Conservation (phyloP, 768 basidiomycete genomes). For the Xerocomus potaroensis region DNA sequence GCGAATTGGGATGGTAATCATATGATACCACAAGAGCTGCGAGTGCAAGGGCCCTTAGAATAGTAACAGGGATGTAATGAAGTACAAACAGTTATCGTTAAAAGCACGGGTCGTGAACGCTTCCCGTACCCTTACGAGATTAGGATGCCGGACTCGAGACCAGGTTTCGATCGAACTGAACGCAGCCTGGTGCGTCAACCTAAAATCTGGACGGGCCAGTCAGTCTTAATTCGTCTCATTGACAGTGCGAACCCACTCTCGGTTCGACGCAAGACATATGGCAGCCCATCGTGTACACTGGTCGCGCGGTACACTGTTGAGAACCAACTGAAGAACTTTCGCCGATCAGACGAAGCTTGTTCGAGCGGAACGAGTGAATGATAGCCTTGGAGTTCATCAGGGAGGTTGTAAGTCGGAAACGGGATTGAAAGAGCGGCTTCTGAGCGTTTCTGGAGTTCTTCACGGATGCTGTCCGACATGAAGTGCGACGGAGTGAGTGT, state of each 20-base stretch:
- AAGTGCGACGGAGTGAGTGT: slow-evolving; percentile 66
- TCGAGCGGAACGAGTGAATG: slow-evolving; percentile 84
- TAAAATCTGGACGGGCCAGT: slow-evolving; percentile 56
- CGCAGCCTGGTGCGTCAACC: slow-evolving; percentile 75
- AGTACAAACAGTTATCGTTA: slow-evolving; percentile 76
- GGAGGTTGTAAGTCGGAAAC: slow-evolving; percentile 53
- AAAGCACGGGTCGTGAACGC: slow-evolving; percentile 95
- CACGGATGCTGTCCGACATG: slow-evolving; percentile 73
- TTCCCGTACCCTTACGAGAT: slow-evolving; percentile 77
- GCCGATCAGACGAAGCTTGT: slow-evolving; percentile 48
- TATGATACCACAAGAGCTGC: slow-evolving; percentile 89
- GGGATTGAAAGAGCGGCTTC: slow-evolving; percentile 38
- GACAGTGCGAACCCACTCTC: slow-evolving; percentile 56
- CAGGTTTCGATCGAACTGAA: slow-evolving; percentile 83
- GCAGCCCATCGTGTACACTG: slow-evolving; percentile 67
- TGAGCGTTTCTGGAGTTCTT: slow-evolving; percentile 50
- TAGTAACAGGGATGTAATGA: slow-evolving; percentile 2
- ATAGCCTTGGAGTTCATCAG: slow-evolving; percentile 87
- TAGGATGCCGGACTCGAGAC: slow-evolving; percentile 81
- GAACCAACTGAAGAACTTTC: slow-evolving; percentile 77
- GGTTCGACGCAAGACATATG: slow-evolving; percentile 77
- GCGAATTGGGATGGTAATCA: slow-evolving; percentile 79
- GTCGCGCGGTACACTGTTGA: slow-evolving; percentile 83
- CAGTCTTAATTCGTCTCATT: neutral
- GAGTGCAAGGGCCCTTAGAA: slow-evolving; percentile 8